Evolutionary conservation across 1,284 basidiomycete species (phyloP), one percentile per base, ranked within the genome.

Genomic region (Cryptococcus maquisensis): DNA sequence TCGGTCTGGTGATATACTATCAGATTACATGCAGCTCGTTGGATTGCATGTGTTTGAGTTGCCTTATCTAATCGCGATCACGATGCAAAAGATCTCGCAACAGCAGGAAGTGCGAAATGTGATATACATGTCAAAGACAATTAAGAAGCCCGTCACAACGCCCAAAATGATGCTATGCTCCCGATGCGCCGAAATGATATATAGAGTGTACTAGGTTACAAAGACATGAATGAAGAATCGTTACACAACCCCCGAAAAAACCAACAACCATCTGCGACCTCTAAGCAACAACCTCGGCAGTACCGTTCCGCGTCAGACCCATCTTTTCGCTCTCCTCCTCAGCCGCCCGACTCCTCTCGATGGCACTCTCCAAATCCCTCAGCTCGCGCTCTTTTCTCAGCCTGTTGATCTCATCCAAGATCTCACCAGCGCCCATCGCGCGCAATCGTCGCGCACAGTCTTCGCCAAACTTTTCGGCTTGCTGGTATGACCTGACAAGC

Each of bases 391-490:
- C 78, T 60, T 80, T 81, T 60, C 87, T 80, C 62, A 90, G 85
- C 55, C 71, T 71, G 15, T 83, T 86, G 64, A 95, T 87, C 53
- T 88, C 87, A 26, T 88, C 85, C 68, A 95, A 69, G 60, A 95
- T 88, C 58, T 80, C 81, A 67, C 80, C 81, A 16, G 87, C 92
- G 2, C 92, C 92, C 2, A 75, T 79, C 9, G 81, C 80, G 38
- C 87, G 80, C 57, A 95, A 73, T 15, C 78, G 75, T 56, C 73
- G 74, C 1, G 88, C 92, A 43, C 93, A 77, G 38, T 77, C 79
- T 51, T 77, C 79, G 2, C 92, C 92, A 37, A 89, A 71, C 24
- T 71, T 77, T 68, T 88, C 86, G 1, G 86, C 87, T 36, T 88
- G 85, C 57, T 63, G 62, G 51, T 80, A 81, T 1, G 75, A 66